Conservation (phyloP, 2,329 filamentous ascomycete genomes). For the Davidsoniella virescens region DNA sequence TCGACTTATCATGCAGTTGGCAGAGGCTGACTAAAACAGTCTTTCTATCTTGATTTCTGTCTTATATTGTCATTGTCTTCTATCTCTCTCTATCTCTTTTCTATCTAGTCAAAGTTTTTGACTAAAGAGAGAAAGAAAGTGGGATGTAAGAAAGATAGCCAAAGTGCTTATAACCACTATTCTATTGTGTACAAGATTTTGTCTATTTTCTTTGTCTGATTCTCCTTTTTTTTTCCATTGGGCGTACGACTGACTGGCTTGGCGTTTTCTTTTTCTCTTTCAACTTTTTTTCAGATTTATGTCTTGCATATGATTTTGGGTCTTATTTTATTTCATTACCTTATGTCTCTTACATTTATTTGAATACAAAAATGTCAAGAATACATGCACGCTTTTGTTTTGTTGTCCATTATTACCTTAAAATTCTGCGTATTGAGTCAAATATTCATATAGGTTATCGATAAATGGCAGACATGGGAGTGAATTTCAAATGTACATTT, state of each 20-base stretch:
- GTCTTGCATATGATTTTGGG: no score
- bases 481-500: no score
- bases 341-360: constrained; percentile 1
- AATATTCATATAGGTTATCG: no score
- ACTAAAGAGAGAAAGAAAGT: neutral
- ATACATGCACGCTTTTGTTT: neutral
- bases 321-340: no score
- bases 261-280: neutral
- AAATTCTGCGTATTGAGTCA: no score
- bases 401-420: neutral
- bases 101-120: constrained; percentile 2
- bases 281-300: neutral
- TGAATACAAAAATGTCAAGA: neutral
- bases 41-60: no score
- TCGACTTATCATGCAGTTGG: constrained; percentile 81
- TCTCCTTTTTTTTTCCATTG: no score
- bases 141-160: neutral
- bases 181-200: no score
- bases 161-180: no score
- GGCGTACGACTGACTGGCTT: neutral
- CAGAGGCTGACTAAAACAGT: constrained; percentile 48
- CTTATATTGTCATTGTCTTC: neutral
- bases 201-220: no score
- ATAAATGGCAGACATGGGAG: no score
- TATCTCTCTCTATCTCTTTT: neutral